Evolutionary conservation across 2,329 filamentous ascomycete genomes (phyloP), one percentile per base, ranked within the genome.

Genomic region (Dendryphion nanum): DNA sequence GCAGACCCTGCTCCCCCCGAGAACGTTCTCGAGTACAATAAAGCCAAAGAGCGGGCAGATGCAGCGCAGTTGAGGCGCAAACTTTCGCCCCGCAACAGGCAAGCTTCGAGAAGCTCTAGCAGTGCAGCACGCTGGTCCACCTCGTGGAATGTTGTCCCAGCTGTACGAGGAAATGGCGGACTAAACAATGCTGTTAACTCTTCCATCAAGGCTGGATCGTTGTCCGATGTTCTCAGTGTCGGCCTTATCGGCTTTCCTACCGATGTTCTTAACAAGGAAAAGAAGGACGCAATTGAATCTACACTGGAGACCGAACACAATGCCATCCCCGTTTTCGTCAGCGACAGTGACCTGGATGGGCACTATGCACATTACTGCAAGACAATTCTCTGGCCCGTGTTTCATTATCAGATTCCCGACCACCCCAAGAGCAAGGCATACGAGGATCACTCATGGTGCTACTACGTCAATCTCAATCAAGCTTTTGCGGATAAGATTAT

Each of bases 361-460:
- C 90, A 95, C 68, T 97, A 97, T 61, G 81, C 85, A 10, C 90
- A 96, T 67, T 97, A 93, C 63, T 96, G 90, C 82, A 97, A 97
- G 72, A 89, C 91, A 59, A 95, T 97, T 38, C 75, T 97, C 5
- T 97, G 91, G 91, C 91, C 91, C 1, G 90, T 96, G 43, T 95
- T 97, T 67, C 90, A 97, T 68, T 97, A 97, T 65, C 90, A 96
- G 67, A 95, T 97, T 42, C 93, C 91, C 0, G 93, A 97, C 62
- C 94, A 95, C 61, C 91, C 91, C 18, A 95, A 95, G 75, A 96
- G 89, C 79, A 97, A 97, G 45, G 91, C 91, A 0, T 97, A 95
- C 64, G 86, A 95, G 64, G 91, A 97, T 53, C 90, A 97, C 67
- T 96, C 90, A 0, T 97, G 90, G 89, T 79, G 89, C 51, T 95